phyloP scores from a whole-genome alignment of 768 basidiomycete genomes.

The Chalciporus chontae region DNA sequence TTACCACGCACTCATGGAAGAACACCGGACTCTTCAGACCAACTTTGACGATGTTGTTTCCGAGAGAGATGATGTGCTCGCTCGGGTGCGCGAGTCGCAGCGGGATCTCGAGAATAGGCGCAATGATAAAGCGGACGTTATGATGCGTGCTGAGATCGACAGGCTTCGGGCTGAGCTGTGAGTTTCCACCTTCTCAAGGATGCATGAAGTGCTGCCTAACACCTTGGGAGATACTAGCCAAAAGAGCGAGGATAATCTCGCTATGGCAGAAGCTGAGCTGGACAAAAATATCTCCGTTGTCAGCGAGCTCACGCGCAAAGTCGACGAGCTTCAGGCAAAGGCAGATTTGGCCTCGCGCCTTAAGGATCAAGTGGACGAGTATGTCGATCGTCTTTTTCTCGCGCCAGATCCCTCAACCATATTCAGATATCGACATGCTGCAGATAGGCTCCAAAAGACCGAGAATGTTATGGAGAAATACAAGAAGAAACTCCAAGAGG shows the following conservation, averaged over 20 bases:
- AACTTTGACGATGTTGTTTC: slow-evolving; percentile 70
- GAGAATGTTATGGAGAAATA: slow-evolving; percentile 99
- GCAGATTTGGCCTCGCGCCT: slow-evolving; percentile 77
- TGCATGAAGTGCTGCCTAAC: slow-evolving; percentile 20
- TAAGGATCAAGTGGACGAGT: slow-evolving; percentile 97
- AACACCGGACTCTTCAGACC: slow-evolving; percentile 72
- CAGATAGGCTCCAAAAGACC: slow-evolving; percentile 87
- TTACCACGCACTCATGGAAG: slow-evolving; percentile 71
- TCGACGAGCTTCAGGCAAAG: slow-evolving; percentile 74
- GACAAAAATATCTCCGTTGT: slow-evolving; percentile 72
- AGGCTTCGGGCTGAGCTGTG: slow-evolving; percentile 80
- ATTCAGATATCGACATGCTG: slow-evolving; percentile 81
- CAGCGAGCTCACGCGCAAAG: slow-evolving; percentile 70
- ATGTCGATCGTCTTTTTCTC: slow-evolving; percentile 1
- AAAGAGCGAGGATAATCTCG: slow-evolving; percentile 92
- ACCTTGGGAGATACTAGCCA: slow-evolving; percentile 52
- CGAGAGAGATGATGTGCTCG: slow-evolving; percentile 74
- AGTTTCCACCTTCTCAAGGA: slow-evolving; percentile 33
- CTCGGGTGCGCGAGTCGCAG: slow-evolving; percentile 56
- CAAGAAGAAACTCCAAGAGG: slow-evolving; percentile 96
- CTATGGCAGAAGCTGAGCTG: slow-evolving; percentile 74
- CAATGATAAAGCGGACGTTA: slow-evolving; percentile 71
- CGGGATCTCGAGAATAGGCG: slow-evolving; percentile 58
- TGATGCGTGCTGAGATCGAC: slow-evolving; percentile 79
- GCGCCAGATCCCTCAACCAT: neutral